A percentile compares a stretch with the other conserved stretches of the same genome.
Evolutionary conservation across 2,329 filamentous ascomycete species (phyloP).

Genomic region (Alternaria gansuensis): DNA sequence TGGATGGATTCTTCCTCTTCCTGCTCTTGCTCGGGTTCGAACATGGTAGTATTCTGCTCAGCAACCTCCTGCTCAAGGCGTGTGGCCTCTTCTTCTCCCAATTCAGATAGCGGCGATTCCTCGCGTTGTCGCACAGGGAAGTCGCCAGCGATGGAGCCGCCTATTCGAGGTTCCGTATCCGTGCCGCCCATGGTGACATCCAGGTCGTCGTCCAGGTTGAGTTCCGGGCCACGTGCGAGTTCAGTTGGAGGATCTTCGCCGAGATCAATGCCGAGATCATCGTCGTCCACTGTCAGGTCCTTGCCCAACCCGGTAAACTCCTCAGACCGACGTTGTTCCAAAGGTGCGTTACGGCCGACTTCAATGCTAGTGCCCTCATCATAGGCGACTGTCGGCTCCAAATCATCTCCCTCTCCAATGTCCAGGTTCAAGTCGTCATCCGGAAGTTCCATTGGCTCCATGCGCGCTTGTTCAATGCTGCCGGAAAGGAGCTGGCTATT

Average conservation of each 20-base stretch:
- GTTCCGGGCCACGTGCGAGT: slow-evolving; percentile 33
- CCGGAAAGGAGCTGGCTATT: slow-evolving; percentile 83
- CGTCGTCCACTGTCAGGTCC: slow-evolving; percentile 61
- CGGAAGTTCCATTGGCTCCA: slow-evolving; percentile 55
- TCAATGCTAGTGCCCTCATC: slow-evolving; percentile 72
- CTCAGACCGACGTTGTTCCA: slow-evolving; percentile 56
- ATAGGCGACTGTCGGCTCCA: slow-evolving; percentile 24
- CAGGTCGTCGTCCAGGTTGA: slow-evolving; percentile 44
- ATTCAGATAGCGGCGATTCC: slow-evolving; percentile 64
- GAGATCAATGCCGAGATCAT: slow-evolving; percentile 59
- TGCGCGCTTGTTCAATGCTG: slow-evolving; percentile 63
- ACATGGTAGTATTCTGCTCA: slow-evolving; percentile 50
- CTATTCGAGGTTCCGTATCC: slow-evolving; percentile 51
- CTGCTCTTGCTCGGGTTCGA: slow-evolving; percentile 62
- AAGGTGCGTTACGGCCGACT: slow-evolving; percentile 85
- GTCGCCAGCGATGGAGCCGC: slow-evolving; percentile 56
- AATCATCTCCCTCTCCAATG: slow-evolving; percentile 63
- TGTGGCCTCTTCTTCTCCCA: slow-evolving; percentile 61
- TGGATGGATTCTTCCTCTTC: slow-evolving; percentile 64
- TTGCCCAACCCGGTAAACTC: slow-evolving; percentile 61
- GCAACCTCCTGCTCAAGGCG: slow-evolving; percentile 71
- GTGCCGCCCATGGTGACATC: slow-evolving; percentile 58
- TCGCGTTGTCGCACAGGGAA: slow-evolving; percentile 58
- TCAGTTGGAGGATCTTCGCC: slow-evolving; percentile 47
- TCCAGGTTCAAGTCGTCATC: slow-evolving; percentile 68